Evolutionary conservation across 345 rosid species (phyloP).

Genomic region (Rubroshorea leprosula): DNA sequence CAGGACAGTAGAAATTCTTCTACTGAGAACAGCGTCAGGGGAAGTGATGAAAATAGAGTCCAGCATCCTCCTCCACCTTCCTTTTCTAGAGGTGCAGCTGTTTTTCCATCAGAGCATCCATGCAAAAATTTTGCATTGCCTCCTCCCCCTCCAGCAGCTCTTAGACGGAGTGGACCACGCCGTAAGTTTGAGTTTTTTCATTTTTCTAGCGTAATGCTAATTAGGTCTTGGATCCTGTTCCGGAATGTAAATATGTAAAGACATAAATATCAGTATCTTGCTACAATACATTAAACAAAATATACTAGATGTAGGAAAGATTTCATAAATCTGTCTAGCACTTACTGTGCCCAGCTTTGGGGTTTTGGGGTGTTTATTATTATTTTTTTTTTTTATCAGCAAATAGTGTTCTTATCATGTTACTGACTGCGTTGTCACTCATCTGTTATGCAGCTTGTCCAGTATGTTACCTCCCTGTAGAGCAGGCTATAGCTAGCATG

Average conservation of each 20-base stretch:
- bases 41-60: slow-evolving; percentile 26
- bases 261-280: too few species aligned
- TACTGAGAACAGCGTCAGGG: slow-evolving; percentile 20
- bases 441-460: slow-evolving; percentile 60
- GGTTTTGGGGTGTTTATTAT: neutral
- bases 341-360: too few species aligned
- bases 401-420: slow-evolving; percentile 3
- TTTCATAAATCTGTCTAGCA: neutral
- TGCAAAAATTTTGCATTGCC: slow-evolving; percentile 66
- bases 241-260: too few species aligned
- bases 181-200: slow-evolving; percentile 44
- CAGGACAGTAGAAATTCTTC: slow-evolving; percentile 20
- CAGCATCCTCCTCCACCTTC: slow-evolving; percentile 27
- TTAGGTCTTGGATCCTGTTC: slow-evolving; percentile 6
- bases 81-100: slow-evolving; percentile 1
- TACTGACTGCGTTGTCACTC: slow-evolving; percentile 13
- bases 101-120: slow-evolving; percentile 36
- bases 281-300: too few species aligned
- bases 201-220: neutral
- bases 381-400: slow-evolving; percentile 1
- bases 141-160: slow-evolving; percentile 77
- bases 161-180: slow-evolving; percentile 62
- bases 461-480: slow-evolving; percentile 71
- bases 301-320: too few species aligned
- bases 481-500: slow-evolving; percentile 68